Base-by-base conservation (phyloP, 2,329 filamentous ascomycete genomes). In the Verticillium alfalfae region DNA sequence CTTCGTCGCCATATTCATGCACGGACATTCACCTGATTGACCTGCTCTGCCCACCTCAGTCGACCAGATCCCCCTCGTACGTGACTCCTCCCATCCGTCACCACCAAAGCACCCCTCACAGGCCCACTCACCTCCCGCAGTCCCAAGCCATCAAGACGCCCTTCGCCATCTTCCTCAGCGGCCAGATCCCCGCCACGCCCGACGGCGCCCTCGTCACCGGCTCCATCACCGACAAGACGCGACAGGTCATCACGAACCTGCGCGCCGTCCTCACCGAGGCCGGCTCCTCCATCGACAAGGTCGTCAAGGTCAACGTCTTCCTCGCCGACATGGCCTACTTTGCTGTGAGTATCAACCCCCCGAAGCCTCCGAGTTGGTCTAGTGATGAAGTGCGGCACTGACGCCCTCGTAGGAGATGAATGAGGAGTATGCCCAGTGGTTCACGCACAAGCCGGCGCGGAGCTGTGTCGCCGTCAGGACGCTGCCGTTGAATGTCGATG, bases 381-480 rank as follows among this genome's bases (percentile, higher is more conserved):
- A 80, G 70, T 79, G 79, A 12, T 77, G 72, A 65, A 72, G 76
- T 62, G 78, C 77, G 66, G 68, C 76, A 67, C 59, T 61, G 1
- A 61, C 55, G 41, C 5, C 13, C 12, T 7, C 8, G 16, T 15
- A 84, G 73, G 87, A 87, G 73, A 92, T 96, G 90, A 96, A 97
- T 78, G 83, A 83, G 67, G 89, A 91, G 71, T 96, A 95, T 75
- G 89, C 88, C 75, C 88, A 92, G 78, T 92, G 88, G 82, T 93
- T 52, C 45, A 7, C 45, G 45, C 45, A 52, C 45, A 52, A 49
- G 45, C 38, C 38, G 5, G 37, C 72, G 39, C 66, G 75, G 56
- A 72, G 70, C 34, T 73, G 71, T 60, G 71, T 73, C 39, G 71
- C 71, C 36, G 72, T 74, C 65, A 73, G 73, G 70, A 71, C 69